These are phyloP conservation scores for Clonostachys chloroleuca DNA, from an alignment of 2,329 filamentous ascomycete genomes.

Conservation along the genomic window DNA sequence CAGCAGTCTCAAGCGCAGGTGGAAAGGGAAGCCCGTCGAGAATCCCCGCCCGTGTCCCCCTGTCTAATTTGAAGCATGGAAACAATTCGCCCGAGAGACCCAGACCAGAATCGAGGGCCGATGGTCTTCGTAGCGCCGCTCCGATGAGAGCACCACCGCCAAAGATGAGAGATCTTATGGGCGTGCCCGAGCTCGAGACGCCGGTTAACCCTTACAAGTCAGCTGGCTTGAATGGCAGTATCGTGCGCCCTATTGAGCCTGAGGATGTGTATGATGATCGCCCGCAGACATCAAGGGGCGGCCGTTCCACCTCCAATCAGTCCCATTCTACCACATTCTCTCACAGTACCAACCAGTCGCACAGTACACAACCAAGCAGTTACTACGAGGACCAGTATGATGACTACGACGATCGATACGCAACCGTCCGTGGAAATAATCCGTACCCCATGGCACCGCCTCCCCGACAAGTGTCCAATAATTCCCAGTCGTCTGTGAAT, in stretches of 20 bases:
- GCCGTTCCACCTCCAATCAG: slow-evolving; percentile 23
- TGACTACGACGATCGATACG: slow-evolving; percentile 28
- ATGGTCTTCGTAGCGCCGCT: slow-evolving; percentile 48
- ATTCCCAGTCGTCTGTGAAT: slow-evolving; percentile 71
- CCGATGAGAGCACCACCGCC: slow-evolving; percentile 71
- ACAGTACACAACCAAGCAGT: slow-evolving; percentile 19
- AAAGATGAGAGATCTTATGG: slow-evolving; percentile 79
- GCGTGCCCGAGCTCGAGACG: slow-evolving; percentile 45
- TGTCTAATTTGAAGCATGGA: slow-evolving; percentile 65
- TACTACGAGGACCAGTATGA: slow-evolving; percentile 14
- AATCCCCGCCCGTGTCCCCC: slow-evolving; percentile 64
- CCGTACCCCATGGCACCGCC: slow-evolving; percentile 26
- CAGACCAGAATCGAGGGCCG: slow-evolving; percentile 34
- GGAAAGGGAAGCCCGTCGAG: slow-evolving; percentile 35
- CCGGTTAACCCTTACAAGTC: slow-evolving; percentile 43
- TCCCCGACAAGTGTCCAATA: slow-evolving; percentile 57
- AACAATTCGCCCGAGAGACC: slow-evolving; percentile 78
- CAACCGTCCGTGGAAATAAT: slow-evolving; percentile 30
- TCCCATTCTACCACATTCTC: too few relatives aligned
- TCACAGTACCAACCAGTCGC: slow-evolving; percentile 25
- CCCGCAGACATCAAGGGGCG: slow-evolving; percentile 18
- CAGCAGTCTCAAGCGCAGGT: slow-evolving; percentile 9
- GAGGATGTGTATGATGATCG: slow-evolving; percentile 84
- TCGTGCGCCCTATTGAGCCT: slow-evolving; percentile 59
- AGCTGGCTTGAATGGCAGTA: slow-evolving; percentile 42